Base-by-base conservation (phyloP, 1,284 basidiomycete species). In the Apiotrichum veenhuisii region DNA sequence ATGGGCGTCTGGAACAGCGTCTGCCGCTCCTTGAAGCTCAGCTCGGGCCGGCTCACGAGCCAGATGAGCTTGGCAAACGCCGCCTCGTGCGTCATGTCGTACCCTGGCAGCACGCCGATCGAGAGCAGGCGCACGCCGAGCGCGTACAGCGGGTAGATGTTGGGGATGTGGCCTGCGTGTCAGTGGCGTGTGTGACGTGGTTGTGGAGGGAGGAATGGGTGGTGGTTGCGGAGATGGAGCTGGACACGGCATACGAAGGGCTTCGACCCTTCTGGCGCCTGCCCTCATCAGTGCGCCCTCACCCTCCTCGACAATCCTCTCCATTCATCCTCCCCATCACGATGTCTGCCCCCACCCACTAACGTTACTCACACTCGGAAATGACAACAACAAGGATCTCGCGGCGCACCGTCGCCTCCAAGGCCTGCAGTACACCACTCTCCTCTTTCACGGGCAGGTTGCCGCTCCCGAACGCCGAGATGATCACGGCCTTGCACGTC, bases 331-430 rank as follows among this genome's bases (percentile, higher is more conserved):
- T n/a, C n/a, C n/a, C n/a, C n/a, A n/a, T n/a, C n/a, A n/a, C n/a
- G n/a, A n/a, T n/a, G n/a, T n/a, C n/a, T n/a, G n/a, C n/a, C n/a
- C n/a, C n/a, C n/a, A n/a, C n/a, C n/a, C n/a, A n/a, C n/a, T n/a
- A n/a, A n/a, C n/a, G n/a, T n/a, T n/a, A 69, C 66, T 59, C 45
- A 73, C 73, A 75, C 45, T 70, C 68, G 20, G 68, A 70, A 33
- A 75, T 71, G 30, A 75, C 73, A 5, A 74, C 73, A n/a, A 75
- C 70, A 23, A 75, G 55, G 7, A 75, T 69, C 62, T 75, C 72
- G 46, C 64, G 66, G 42, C 62, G 62, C 15, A 75, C 73, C 7
- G 71, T 63, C 41, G 58, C 59, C 55, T 69, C 63, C 33, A 75
- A 55, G 1, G 70, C 67, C 20, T 59, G 64, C 33, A 74, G 52